Conservation (phyloP, 208 protist genomes). For the Crithidia bombi region DNA sequence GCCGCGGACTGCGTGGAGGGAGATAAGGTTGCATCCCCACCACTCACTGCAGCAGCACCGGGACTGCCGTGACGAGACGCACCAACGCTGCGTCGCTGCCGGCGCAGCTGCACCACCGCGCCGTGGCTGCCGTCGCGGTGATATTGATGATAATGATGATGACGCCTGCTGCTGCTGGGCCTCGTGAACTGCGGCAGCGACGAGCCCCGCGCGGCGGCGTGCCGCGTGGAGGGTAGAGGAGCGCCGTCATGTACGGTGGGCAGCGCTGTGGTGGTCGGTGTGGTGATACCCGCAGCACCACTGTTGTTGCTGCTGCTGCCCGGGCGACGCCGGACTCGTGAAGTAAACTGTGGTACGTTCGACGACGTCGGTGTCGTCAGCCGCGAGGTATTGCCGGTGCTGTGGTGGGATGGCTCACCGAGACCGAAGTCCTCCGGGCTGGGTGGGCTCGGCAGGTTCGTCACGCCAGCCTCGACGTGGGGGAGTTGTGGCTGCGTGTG, state of each 20-base stretch:
- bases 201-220: neutral
- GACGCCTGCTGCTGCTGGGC: no score
- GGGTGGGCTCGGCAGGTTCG: constrained; percentile 16
- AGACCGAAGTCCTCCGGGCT: constrained; percentile 31
- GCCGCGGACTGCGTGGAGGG: neutral
- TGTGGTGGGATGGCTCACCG: constrained; percentile 3
- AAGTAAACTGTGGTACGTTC: constrained; percentile 14
- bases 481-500: neutral
- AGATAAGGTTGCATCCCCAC: neutral
- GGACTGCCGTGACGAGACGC: neutral
- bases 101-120: constrained; percentile 1
- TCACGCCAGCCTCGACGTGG: neutral
- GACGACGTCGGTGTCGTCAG: constrained; percentile 15
- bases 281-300: neutral
- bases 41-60: neutral
- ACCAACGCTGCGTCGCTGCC: neutral
- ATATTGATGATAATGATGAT: no score
- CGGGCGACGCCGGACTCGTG: neutral
- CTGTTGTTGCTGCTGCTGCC: neutral
- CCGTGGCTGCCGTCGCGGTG: neutral
- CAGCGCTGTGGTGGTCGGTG: neutral
- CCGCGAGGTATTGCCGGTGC: constrained; percentile 16
- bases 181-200: neutral
- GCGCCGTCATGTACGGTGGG: no score
- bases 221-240: neutral